phyloP scores from a whole-genome alignment of 768 basidiomycete genomes.

The Tylopilus sp. region DNA sequence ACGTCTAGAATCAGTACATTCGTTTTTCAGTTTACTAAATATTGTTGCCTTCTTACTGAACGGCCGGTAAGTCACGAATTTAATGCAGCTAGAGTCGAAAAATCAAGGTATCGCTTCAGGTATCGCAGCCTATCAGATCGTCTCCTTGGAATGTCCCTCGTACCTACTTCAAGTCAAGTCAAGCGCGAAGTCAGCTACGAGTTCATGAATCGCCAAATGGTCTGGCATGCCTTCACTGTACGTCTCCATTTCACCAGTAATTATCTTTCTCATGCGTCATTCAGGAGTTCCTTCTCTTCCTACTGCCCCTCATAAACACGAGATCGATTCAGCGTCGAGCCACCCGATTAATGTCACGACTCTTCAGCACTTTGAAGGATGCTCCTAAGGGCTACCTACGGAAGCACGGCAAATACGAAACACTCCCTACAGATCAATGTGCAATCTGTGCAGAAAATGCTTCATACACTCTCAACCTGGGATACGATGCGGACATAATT shows the following conservation, averaged over 20 bases:
- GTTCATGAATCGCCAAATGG: conserved; percentile 99
- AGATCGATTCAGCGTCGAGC: conserved; percentile 59
- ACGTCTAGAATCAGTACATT: conserved; percentile 63
- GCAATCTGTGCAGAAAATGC: conserved; percentile 87
- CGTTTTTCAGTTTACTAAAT: conserved; percentile 61
- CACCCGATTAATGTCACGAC: conserved; percentile 31
- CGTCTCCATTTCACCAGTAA: conserved; percentile 22
- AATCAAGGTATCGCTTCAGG: conserved; percentile 40
- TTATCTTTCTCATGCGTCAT: conserved; percentile 2
- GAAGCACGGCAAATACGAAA: conserved; percentile 60
- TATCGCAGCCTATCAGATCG: conserved; percentile 85
- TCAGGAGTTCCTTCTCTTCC: conserved; percentile 93
- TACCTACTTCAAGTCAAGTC: conserved; percentile 64
- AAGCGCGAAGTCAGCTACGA: conserved; percentile 93
- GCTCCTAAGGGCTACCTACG: conserved; percentile 7
- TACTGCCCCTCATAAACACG: conserved; percentile 80
- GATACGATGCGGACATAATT: conserved; percentile 52
- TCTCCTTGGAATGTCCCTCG: conserved; percentile 67
- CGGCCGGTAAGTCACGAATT: conserved; percentile 59
- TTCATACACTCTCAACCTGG: conserved; percentile 53
- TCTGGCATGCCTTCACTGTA: conserved; percentile 98
- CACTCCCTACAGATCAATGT: conserved; percentile 73
- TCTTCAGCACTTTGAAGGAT: conserved; percentile 27
- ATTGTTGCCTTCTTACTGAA: conserved; percentile 84
- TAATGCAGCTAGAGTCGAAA: background rate